Conservation (phyloP, 345 rosid genomes). For the Hirschfeldia incana region DNA sequence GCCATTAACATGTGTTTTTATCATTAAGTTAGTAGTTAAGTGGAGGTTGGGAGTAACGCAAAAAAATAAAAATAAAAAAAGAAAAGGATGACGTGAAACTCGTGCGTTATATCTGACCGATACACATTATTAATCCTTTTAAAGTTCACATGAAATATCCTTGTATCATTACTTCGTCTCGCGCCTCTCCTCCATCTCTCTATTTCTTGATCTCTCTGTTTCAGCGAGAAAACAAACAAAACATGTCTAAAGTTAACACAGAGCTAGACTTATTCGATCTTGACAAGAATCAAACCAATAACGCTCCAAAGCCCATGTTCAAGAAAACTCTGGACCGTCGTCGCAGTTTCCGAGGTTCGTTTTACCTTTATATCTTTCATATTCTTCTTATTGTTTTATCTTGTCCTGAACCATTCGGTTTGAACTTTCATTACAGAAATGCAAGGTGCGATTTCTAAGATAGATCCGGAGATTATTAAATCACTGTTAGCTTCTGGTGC, state of each 20-base stretch:
- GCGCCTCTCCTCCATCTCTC: not conserved
- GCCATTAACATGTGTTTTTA: not conserved
- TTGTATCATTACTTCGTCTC: not conserved
- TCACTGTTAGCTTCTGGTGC: slow-evolving; percentile 63
- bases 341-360: slow-evolving; percentile 69
- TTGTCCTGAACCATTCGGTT: not conserved
- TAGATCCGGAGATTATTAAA: slow-evolving; percentile 71
- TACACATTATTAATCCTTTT: not conserved
- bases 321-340: slow-evolving; percentile 57
- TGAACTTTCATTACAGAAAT: slow-evolving; percentile 45
- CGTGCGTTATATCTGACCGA: slow-evolving; percentile 27
- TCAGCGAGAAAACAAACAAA: not conserved
- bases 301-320: slow-evolving; percentile 49
- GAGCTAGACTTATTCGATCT: slow-evolving; percentile 77
- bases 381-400: not conserved
- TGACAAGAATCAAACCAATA: slow-evolving; percentile 43
- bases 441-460: slow-evolving; percentile 83
- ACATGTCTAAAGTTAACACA: slow-evolving; percentile 53
- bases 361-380: not conserved
- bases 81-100: slow-evolving; percentile 29
- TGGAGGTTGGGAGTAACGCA: not conserved
- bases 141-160: slow-evolving; percentile 27
- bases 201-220: not conserved
- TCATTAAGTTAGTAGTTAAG: not conserved
- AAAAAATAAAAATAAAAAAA: not conserved